Evolutionary conservation across 768 basidiomycete species (phyloP).

Genomic region (Boletus coccyginus): DNA sequence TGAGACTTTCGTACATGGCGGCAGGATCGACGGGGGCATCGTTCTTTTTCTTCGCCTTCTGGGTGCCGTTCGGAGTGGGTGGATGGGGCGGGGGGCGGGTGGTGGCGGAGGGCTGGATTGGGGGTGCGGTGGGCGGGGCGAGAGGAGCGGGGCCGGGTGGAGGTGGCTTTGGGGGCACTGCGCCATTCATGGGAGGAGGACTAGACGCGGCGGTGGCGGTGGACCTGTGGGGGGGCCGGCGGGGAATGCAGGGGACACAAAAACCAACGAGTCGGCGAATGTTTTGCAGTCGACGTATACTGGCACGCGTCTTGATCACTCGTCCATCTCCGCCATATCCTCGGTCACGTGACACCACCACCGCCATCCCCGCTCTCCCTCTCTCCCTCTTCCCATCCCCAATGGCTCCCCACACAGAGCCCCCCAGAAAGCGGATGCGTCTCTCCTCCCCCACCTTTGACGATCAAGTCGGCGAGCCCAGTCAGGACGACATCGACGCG

Average conservation of each 20-base stretch:
- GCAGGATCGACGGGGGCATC: constrained; percentile 72
- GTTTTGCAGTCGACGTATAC: background rate
- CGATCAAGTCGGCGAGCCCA: constrained; percentile 47
- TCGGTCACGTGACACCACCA: constrained; percentile 19
- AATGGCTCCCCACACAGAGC: too few relatives aligned
- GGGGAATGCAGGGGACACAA: constrained; percentile 28
- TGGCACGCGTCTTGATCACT: too few relatives aligned
- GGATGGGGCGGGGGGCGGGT: constrained; percentile 33
- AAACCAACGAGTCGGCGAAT: constrained; percentile 24
- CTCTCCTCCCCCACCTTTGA: constrained; percentile 69
- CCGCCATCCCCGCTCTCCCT: background rate
- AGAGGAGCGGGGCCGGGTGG: constrained; percentile 60
- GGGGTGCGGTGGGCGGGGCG: constrained; percentile 34
- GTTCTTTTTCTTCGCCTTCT: constrained; percentile 71
- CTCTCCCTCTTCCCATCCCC: too few relatives aligned
- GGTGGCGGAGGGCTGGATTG: constrained; percentile 36
- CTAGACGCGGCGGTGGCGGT: constrained; percentile 10
- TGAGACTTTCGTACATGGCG: constrained; percentile 84
- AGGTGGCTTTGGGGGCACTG: constrained; percentile 46
- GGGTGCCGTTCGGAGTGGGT: constrained; percentile 28
- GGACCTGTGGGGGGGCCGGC: constrained; percentile 24
- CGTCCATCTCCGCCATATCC: background rate
- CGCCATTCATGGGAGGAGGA: constrained; percentile 46
- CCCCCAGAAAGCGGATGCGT: constrained; percentile 44
- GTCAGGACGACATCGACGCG: constrained; percentile 53